Evolutionary conservation across 2,329 filamentous ascomycete species (phyloP), one percentile per base, ranked within the genome.

Genomic region (Epichloe uncinata): DNA sequence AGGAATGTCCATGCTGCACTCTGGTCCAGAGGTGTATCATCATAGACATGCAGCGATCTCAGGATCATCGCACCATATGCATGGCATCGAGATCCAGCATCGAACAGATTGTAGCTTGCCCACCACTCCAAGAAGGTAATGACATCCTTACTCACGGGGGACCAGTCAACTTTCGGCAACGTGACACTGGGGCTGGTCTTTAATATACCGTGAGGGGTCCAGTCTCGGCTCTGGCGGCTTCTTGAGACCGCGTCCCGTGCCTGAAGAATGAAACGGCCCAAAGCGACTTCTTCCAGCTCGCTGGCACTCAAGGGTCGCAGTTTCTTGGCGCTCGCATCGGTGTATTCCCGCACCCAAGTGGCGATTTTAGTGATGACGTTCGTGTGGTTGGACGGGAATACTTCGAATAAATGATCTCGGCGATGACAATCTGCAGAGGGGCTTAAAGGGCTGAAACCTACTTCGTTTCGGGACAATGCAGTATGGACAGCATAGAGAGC

Each of bases 41-140:
- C 57, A 58, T 91, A 91, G 49, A 81, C 69, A 1, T 72, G 73
- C 0, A 80, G 67, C 8, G 77, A 73, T 18, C 79, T 77, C 37
- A 93, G 62, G 36, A 93, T 72, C 12, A 78, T 64, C 4, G 84
- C 75, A 1, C 82, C 84, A 52, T 84, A 68, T 36, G 79, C 72
- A 53, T 82, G 73, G 37, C 84, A 69, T 3, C 71, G 69, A 7
- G 78, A 78, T 12, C 69, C 62, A 9, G 60, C 57, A 5, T 67
- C 64, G 50, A 85, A 83, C 42, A 77, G 70, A 44, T 70, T 65
- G 52, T 75, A 74, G 55, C 74, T 73, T 18, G 78, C 71, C 79
- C 84, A 89, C 42, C 79, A 73, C 60, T 88, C 79, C 45, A 93
- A 68, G 57, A 88, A 90, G 1, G 71, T 66, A 46, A 91, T 70